Percentiles rank a stretch among this genome's conserved stretches.
Conservation (phyloP, 2,329 filamentous ascomycete genomes). For the Fusarium palustre region DNA sequence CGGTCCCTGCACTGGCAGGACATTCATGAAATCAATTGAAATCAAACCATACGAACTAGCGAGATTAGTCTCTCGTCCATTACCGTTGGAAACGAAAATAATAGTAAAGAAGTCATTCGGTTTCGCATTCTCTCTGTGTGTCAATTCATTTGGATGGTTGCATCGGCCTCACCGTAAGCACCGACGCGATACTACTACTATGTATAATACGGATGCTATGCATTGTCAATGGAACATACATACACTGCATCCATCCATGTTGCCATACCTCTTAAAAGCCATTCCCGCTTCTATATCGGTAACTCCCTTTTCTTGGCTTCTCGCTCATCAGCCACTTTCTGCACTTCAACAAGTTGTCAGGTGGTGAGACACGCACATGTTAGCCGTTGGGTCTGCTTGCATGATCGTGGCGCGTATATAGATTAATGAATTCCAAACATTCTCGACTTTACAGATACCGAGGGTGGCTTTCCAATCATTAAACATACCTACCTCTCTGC, state of each 20-base stretch:
- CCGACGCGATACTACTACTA: neutral
- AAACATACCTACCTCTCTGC: neutral
- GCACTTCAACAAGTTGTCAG: slow-evolving; percentile 5
- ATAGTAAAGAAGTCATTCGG: neutral
- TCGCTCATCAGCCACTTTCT: slow-evolving; percentile 12
- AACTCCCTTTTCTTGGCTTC: slow-evolving; percentile 9
- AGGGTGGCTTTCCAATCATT: neutral
- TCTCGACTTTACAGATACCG: neutral
- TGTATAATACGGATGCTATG: neutral
- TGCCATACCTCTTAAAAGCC: slow-evolving; percentile 1
- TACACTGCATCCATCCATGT: slow-evolving; percentile 2
- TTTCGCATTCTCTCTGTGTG: slow-evolving; percentile 4
- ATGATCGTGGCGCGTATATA: slow-evolving; percentile 1
- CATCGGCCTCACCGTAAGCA: slow-evolving; percentile 32
- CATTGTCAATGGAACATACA: slow-evolving; percentile 5
- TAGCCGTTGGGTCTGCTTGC: slow-evolving; percentile 10
- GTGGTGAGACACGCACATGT: slow-evolving; percentile 31
- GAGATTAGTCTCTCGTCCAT: neutral
- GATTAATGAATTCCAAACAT: neutral
- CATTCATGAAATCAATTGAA: neutral
- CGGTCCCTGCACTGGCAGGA: neutral
- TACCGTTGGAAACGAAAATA: neutral
- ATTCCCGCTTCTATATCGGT: slow-evolving; percentile 24
- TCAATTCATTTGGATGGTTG: slow-evolving; percentile 32
- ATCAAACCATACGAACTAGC: neutral